A percentile compares a stretch with the other conserved stretches of the same genome.
phyloP scores from a whole-genome alignment of 2,329 filamentous ascomycete species.

The Myrmaecium sp. region DNA sequence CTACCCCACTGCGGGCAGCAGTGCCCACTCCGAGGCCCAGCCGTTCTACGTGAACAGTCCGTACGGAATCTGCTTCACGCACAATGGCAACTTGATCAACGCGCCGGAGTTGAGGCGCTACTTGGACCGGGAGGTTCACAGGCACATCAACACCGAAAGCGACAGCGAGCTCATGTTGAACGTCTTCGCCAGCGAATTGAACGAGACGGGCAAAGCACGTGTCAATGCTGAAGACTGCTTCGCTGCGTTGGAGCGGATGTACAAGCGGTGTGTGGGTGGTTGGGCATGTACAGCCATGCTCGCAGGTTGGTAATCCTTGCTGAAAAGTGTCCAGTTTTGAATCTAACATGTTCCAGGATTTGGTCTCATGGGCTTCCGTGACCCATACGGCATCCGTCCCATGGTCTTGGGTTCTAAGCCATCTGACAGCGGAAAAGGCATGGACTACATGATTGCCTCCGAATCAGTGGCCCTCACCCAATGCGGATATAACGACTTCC shows the following conservation, averaged over 20 bases:
- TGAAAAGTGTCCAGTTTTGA: background rate
- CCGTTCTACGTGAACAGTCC: conserved; percentile 83
- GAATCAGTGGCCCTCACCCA: conserved; percentile 73
- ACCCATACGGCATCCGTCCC: conserved; percentile 68
- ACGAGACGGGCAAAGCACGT: conserved; percentile 64
- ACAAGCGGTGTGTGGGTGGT: conserved; percentile 53
- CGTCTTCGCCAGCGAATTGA: conserved; percentile 68
- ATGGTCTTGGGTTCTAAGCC: conserved; percentile 61
- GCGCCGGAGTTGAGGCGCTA: conserved; percentile 50
- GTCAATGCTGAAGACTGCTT: conserved; percentile 68
- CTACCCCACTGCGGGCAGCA: conserved; percentile 80
- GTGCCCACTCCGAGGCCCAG: conserved; percentile 70
- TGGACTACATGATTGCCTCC: conserved; percentile 81
- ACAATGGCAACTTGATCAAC: conserved; percentile 85
- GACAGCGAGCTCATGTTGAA: conserved; percentile 82
- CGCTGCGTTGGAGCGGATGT: conserved; percentile 52
- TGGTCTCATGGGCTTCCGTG: conserved; percentile 63
- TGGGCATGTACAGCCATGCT: conserved; percentile 74
- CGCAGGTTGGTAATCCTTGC: conserved; percentile 34
- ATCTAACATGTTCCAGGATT: conserved; percentile 34
- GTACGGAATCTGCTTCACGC: conserved; percentile 64
- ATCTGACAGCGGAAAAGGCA: conserved; percentile 46
- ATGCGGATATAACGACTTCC: conserved; percentile 60
- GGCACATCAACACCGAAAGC: conserved; percentile 80
- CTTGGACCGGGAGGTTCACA: conserved; percentile 61